Conservation (phyloP, 2,329 filamentous ascomycete genomes). For the Diaporthe sp. region DNA sequence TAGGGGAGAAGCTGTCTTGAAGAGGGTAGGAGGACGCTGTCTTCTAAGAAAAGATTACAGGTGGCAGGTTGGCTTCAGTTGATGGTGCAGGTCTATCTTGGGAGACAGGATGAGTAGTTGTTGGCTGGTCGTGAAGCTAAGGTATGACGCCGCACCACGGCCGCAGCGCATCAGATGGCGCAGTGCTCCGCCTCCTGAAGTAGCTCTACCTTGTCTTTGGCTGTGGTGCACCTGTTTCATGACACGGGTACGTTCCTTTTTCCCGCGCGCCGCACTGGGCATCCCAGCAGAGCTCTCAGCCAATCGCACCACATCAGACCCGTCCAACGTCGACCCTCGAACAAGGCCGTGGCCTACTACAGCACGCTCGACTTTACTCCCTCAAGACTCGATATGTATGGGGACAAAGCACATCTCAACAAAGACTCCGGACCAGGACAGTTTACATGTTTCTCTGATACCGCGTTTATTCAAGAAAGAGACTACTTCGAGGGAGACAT, state of each 20-base stretch:
- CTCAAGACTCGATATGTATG: not conserved
- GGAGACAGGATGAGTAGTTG: conserved; percentile 12
- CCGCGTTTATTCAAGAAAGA: not conserved
- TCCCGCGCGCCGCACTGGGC: not conserved
- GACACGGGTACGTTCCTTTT: conserved; percentile 7
- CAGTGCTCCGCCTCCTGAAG: conserved; percentile 34
- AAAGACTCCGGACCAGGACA: not conserved
- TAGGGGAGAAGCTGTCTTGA: not conserved
- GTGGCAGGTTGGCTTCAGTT: conserved; percentile 4
- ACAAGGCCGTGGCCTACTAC: not conserved
- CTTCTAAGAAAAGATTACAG: not conserved
- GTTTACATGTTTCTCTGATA: not conserved
- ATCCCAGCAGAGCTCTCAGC: not conserved
- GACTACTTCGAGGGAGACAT: not conserved
- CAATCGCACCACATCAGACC: conserved; percentile 7
- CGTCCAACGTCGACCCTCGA: conserved; percentile 17
- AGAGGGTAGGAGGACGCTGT: not conserved
- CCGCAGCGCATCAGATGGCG: conserved; percentile 29
- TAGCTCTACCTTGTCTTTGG: conserved; percentile 21
- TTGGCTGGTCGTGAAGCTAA: conserved; percentile 29
- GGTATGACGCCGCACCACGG: conserved; percentile 41
- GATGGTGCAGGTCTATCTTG: conserved; percentile 26
- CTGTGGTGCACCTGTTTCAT: not conserved
- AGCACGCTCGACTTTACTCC: not conserved
- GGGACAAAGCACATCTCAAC: not conserved